Evolutionary conservation across 768 basidiomycete genomes (phyloP).

Genomic region (Leucocoprinus sp.): DNA sequence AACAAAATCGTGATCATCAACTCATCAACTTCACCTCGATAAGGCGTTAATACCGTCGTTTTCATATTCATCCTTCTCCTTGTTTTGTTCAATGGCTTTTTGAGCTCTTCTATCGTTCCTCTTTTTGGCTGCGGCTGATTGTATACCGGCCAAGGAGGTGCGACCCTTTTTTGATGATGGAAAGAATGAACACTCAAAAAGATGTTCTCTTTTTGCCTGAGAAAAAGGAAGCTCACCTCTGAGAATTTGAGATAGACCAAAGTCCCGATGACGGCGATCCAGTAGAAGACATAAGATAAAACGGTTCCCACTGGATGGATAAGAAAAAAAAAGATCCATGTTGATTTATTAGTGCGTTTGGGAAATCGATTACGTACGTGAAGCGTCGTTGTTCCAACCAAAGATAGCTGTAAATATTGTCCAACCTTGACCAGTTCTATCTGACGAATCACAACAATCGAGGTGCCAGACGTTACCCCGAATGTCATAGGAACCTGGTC

Average conservation of each 20-base stretch:
- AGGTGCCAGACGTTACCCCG: slow-evolving; percentile 85
- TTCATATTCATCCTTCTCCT: neutral
- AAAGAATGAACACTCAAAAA: no score
- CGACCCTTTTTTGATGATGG: no score
- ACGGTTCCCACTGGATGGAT: slow-evolving; percentile 54
- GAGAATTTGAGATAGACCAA: slow-evolving; percentile 63
- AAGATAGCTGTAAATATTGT: slow-evolving; percentile 77
- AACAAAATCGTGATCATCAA: neutral
- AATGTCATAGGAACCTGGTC: slow-evolving; percentile 80
- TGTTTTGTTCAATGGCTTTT: neutral
- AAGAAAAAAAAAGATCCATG: neutral
- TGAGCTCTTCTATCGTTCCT: neutral
- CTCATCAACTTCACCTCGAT: slow-evolving; percentile 2
- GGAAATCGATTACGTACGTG: slow-evolving; percentile 31
- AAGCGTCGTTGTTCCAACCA: slow-evolving; percentile 84
- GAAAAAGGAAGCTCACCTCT: slow-evolving; percentile 35
- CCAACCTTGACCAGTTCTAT: slow-evolving; percentile 55
- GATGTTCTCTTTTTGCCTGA: no score
- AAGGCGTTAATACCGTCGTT: neutral
- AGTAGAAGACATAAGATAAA: slow-evolving; percentile 87
- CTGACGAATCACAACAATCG: slow-evolving; percentile 66
- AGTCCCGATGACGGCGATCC: slow-evolving; percentile 68
- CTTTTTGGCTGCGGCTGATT: slow-evolving; percentile 38
- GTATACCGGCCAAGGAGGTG: slow-evolving; percentile 49
- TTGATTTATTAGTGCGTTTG: neutral